These are phyloP conservation scores for Trametes sanguinea DNA, from an alignment of 768 basidiomycete species.

Conservation along the genomic window DNA sequence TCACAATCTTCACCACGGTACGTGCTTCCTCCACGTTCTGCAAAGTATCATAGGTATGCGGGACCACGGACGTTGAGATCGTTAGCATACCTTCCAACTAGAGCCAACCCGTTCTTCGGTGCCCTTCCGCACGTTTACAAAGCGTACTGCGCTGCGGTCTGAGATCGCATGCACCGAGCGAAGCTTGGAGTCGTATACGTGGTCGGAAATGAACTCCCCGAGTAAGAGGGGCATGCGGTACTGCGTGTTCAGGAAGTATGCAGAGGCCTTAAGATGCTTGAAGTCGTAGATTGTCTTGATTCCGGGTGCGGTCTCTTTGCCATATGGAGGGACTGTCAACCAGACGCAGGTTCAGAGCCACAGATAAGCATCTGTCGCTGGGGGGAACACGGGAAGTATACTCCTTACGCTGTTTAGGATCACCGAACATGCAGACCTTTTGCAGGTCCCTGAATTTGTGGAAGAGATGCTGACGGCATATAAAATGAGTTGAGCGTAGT, in stretches of 20 bases:
- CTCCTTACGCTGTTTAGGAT: constrained; percentile 50
- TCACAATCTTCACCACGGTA: constrained; percentile 44
- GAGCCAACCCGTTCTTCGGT: constrained; percentile 39
- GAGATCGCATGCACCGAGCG: constrained; percentile 40
- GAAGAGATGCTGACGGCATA: constrained; percentile 43
- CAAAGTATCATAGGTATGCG: neutral
- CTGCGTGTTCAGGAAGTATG: constrained; percentile 45
- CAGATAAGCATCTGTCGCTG: no score
- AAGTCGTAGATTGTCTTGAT: constrained; percentile 52
- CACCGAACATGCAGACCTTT: constrained; percentile 56
- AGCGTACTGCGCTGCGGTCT: constrained; percentile 41
- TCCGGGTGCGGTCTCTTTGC: constrained; percentile 40
- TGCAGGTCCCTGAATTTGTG: constrained; percentile 40
- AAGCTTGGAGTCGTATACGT: constrained; percentile 45
- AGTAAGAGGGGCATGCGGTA: constrained; percentile 49
- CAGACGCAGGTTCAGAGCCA: no score
- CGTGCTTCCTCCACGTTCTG: constrained; percentile 48
- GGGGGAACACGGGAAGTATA: no score
- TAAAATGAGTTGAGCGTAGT: neutral
- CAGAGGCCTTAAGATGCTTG: constrained; percentile 36
- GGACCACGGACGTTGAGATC: neutral
- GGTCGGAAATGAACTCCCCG: constrained; percentile 50
- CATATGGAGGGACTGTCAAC: constrained; percentile 52
- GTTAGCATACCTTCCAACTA: constrained; percentile 46
- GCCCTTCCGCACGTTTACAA: constrained; percentile 46